A percentile compares a stretch with the other conserved stretches of the same genome.
These are phyloP conservation scores for Crithidia brevicula DNA, from an alignment of 208 protist species.

Conservation along the genomic window DNA sequence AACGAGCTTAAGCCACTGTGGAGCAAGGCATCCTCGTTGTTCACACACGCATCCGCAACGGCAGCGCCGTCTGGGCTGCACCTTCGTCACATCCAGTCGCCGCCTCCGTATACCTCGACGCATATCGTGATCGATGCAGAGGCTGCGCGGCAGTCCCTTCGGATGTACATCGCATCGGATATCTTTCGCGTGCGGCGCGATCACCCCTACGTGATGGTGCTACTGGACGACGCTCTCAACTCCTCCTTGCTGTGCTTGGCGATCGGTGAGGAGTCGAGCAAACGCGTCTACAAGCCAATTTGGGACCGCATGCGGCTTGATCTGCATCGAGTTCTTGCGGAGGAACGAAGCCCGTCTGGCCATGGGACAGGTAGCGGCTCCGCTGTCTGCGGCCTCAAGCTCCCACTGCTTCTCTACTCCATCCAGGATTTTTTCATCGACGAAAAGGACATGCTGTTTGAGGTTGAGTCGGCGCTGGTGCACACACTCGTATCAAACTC, in stretches of 20 bases:
- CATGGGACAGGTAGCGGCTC: neutral
- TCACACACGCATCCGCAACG: neutral
- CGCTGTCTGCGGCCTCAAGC: neutral
- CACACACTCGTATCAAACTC: slow-evolving; percentile 25
- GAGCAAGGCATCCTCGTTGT: neutral
- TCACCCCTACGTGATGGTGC: slow-evolving; percentile 31
- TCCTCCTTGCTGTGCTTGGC: slow-evolving; percentile 6
- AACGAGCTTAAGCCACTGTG: slow-evolving; percentile 25
- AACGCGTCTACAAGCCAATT: slow-evolving; percentile 1
- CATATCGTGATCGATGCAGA: slow-evolving; percentile 56
- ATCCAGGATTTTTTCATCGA: slow-evolving; percentile 46
- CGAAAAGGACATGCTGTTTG: slow-evolving; percentile 52
- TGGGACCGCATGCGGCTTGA: slow-evolving; percentile 23
- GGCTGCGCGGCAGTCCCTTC: slow-evolving; percentile 32
- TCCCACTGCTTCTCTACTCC: slow-evolving; percentile 45
- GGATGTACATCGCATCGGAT: slow-evolving; percentile 31
- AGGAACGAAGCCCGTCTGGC: neutral
- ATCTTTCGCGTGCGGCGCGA: slow-evolving; percentile 12
- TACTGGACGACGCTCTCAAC: slow-evolving; percentile 42
- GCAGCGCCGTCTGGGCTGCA: neutral
- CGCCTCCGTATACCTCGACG: slow-evolving; percentile 53
- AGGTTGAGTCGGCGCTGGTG: slow-evolving; percentile 56
- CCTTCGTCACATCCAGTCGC: slow-evolving; percentile 28
- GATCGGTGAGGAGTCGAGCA: neutral
- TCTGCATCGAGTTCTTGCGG: slow-evolving; percentile 18